A percentile compares a stretch with the other conserved stretches of the same genome.
These are phyloP conservation scores for Yarrowia sp. DNA, from an alignment of 805 yeast genomes.

Conservation along the genomic window DNA sequence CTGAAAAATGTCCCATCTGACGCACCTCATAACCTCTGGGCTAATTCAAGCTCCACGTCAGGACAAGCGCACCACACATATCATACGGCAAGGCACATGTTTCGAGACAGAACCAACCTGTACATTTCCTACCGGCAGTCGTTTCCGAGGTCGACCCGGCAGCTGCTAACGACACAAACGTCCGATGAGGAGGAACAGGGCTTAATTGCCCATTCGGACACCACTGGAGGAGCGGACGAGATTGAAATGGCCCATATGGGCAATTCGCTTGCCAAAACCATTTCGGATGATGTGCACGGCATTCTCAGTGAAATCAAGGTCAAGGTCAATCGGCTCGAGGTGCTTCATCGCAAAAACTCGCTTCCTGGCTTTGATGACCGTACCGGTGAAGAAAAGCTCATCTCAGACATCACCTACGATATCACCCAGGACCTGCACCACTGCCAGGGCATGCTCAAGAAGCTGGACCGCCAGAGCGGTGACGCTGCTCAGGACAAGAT, in stretches of 20 bases:
- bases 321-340: slow-evolving; percentile 59
- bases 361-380: slow-evolving; percentile 88
- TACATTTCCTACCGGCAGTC: slow-evolving; percentile 87
- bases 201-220: slow-evolving; percentile 44
- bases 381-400: slow-evolving; percentile 66
- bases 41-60: slow-evolving; percentile 24
- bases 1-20: not conserved
- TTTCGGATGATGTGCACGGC: slow-evolving; percentile 68
- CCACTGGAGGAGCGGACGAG: slow-evolving; percentile 37
- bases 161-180: slow-evolving; percentile 37
- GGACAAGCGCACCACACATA: slow-evolving; percentile 11
- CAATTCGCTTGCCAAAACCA: slow-evolving; percentile 68
- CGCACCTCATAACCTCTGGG: slow-evolving; percentile 3
- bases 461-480: slow-evolving; percentile 49
- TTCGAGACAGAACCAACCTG: slow-evolving; percentile 91
- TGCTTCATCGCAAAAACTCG: slow-evolving; percentile 73
- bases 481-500: slow-evolving; percentile 12
- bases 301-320: slow-evolving; percentile 52
- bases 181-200: slow-evolving; percentile 59
- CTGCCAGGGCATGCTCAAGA: slow-evolving; percentile 73
- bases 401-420: slow-evolving; percentile 71
- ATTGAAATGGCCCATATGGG: slow-evolving; percentile 67
- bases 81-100: slow-evolving; percentile 49
- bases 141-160: slow-evolving; percentile 61
- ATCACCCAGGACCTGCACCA: slow-evolving; percentile 75